phyloP scores from a whole-genome alignment of 257 asterid species.

The Nicotiana paniculata region DNA sequence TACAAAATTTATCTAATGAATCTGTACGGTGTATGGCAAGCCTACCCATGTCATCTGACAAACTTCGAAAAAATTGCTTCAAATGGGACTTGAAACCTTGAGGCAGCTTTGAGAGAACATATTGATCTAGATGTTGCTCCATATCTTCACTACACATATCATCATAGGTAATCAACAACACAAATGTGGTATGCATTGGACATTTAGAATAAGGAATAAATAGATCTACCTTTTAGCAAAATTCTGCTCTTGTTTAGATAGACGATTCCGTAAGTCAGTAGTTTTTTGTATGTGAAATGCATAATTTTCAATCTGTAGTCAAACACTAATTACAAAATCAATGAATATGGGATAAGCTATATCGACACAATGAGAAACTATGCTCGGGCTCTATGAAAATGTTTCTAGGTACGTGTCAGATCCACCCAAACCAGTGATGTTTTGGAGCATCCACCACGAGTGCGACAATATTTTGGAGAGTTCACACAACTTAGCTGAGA shows the following conservation, averaged over 20 bases:
- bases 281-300: slow-evolving; percentile 59
- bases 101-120: slow-evolving; percentile 73
- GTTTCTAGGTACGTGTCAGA: too few relatives aligned
- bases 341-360: slow-evolving; percentile 11
- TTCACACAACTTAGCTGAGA: not conserved
- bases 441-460: too few relatives aligned
- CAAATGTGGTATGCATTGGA: not conserved
- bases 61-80: slow-evolving; percentile 80
- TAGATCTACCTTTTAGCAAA: slow-evolving; percentile 52
- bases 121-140: slow-evolving; percentile 59
- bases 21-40: not conserved
- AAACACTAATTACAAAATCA: not conserved
- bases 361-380: not conserved
- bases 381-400: too few relatives aligned
- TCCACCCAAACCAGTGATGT: too few relatives aligned
- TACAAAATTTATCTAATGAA: not conserved
- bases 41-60: slow-evolving; percentile 92
- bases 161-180: slow-evolving; percentile 5
- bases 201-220: not conserved
- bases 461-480: too few relatives aligned
- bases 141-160: slow-evolving; percentile 57
- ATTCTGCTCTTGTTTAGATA: slow-evolving; percentile 60
- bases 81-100: slow-evolving; percentile 66
- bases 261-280: slow-evolving; percentile 49
- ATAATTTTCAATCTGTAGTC: slow-evolving; percentile 63